A percentile compares a stretch with the other conserved stretches of the same genome.
Evolutionary conservation across 257 asterid genomes (phyloP).

Genomic region (Ilex asprella): DNA sequence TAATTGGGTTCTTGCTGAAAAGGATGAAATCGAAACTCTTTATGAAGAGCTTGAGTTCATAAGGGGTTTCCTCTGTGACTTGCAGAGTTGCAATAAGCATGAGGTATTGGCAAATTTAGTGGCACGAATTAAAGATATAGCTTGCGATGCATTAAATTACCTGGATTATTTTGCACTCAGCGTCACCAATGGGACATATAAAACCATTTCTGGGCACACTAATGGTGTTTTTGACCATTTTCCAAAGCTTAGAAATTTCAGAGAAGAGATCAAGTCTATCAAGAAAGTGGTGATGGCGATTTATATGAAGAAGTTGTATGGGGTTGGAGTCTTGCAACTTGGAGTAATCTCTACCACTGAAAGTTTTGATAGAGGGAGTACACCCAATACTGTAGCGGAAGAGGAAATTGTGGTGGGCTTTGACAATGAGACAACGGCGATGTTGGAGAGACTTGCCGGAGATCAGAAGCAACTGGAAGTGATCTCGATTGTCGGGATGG

Average conservation of each 20-base stretch:
- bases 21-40: not conserved
- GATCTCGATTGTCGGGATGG: not conserved
- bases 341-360: not conserved
- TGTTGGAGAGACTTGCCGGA: not conserved
- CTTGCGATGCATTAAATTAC: not conserved
- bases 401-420: slow-evolving; percentile 4
- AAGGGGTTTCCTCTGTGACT: not conserved
- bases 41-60: not conserved
- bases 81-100: not conserved
- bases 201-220: not conserved
- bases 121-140: not conserved
- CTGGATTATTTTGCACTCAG: not conserved
- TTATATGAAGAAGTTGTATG: not conserved
- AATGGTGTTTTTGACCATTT: not conserved
- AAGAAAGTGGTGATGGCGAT: not conserved
- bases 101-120: not conserved
- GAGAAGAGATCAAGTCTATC: not conserved
- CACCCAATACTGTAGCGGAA: not conserved
- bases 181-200: not conserved
- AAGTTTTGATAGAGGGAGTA: not conserved
- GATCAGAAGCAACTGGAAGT: not conserved
- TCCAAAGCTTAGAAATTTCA: not conserved
- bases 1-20: not conserved
- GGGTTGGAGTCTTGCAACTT: not conserved
- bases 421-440: not conserved